A percentile compares a stretch with the other conserved stretches of the same genome.
phyloP scores from a whole-genome alignment of 805 yeast genomes.

The Candida rishiriensis region DNA sequence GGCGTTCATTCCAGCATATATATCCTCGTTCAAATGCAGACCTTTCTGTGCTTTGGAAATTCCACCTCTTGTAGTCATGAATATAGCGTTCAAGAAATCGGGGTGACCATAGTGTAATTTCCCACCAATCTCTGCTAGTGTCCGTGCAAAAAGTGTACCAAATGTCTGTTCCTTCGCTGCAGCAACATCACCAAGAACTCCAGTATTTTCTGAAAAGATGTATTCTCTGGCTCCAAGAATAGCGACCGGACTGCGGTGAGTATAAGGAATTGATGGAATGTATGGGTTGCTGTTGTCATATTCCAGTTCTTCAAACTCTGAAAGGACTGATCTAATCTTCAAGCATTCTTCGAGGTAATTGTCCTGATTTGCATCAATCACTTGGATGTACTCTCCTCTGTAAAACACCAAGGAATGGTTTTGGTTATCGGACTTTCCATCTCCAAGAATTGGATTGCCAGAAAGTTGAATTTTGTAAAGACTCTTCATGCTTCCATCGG shows the following conservation, averaged over 20 bases:
- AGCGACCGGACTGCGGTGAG: conserved; percentile 61
- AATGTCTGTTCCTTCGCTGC: conserved; percentile 97
- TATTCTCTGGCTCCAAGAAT: conserved; percentile 94
- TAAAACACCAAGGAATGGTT: conserved; percentile 81
- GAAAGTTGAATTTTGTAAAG: conserved; percentile 69
- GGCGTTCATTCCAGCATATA: conserved; percentile 93
- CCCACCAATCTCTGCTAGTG: conserved; percentile 90
- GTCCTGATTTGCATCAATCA: conserved; percentile 95
- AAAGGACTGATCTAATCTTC: conserved; percentile 79
- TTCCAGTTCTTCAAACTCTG: conserved; percentile 85
- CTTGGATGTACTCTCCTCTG: conserved; percentile 93
- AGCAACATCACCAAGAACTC: conserved; percentile 91
- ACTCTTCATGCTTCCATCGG: conserved; percentile 42
- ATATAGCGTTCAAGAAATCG: conserved; percentile 84
- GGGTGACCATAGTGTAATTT: conserved; percentile 97
- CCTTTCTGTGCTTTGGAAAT: conserved; percentile 94
- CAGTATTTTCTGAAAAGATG: conserved; percentile 88
- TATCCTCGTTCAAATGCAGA: conserved; percentile 88
- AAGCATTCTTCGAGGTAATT: conserved; percentile 92
- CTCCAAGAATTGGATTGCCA: conserved; percentile 94
- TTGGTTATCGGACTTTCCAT: conserved; percentile 95
- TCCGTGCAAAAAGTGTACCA: conserved; percentile 92
- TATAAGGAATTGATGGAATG: conserved; percentile 49
- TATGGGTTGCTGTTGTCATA: conserved; percentile 42
- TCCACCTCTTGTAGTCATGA: conserved; percentile 95